Evolutionary conservation across 2,329 filamentous ascomycete genomes (phyloP), one percentile per base, ranked within the genome.

Genomic region (Nemania diffusa): DNA sequence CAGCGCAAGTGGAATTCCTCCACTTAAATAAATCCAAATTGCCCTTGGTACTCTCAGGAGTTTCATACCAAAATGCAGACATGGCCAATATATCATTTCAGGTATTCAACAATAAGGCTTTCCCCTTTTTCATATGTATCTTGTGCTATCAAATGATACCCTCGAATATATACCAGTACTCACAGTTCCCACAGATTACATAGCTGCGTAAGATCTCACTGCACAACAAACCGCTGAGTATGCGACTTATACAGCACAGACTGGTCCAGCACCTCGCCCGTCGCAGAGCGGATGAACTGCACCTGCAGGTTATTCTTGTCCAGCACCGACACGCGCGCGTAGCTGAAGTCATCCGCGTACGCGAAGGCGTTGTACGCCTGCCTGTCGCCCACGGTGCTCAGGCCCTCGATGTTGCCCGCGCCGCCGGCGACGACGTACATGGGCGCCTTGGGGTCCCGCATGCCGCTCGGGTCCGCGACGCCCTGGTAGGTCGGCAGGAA

Each of bases 361-460:
- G 82, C 83, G 66, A 84, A 86, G 2, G 78, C 81, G 48, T 84
- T 87, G 32, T 77, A 82, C 13, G 79, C 72, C 3, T 78, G 76
- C 64, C 83, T 81, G 0, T 44, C 73, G 3, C 84, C 84, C 0
- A 87, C 77, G 1, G 70, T 57, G 34, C 73, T 80, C 57, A 86
- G 67, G 0, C 85, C 85, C 72, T 88, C 86, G 60, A 88, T 85
- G 60, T 87, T 88, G 2, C 86, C 86, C 0, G 86, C 81, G 0
- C 84, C 86, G 2, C 86, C 86, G 2, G 85, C 82, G 7, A 88
- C 78, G 51, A 86, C 84, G 68, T 89, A 89, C 81, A 86, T 82
- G 0, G 86, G 85, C 6, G 77, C 77, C 20, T 60, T 67, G 11
- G 80, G 80, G 71, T 84, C 77, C 9, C 78, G 46, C 69, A 82